phyloP scores from a whole-genome alignment of 805 yeast species.

The Myxozyma melibiosi region DNA sequence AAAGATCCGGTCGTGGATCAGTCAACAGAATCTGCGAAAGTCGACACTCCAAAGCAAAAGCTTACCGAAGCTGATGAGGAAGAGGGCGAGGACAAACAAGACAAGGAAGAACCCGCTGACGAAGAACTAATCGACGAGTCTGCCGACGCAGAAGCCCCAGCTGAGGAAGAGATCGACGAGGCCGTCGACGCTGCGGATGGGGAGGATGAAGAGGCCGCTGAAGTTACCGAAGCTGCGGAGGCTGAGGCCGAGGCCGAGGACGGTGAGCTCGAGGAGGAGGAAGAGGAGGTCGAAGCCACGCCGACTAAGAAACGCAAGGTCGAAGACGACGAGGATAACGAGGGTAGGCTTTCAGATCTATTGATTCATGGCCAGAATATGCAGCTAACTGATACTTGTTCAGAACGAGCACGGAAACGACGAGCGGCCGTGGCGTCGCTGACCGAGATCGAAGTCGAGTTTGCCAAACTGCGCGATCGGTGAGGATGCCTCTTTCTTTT shows the following conservation, averaged over 20 bases:
- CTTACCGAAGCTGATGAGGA: constrained; percentile 6
- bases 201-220: constrained; percentile 30
- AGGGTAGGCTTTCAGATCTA: constrained; percentile 26
- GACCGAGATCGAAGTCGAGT: constrained; percentile 78
- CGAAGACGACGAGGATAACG: constrained; percentile 20
- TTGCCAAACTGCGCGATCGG: constrained; percentile 80
- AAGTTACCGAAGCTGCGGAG: constrained; percentile 19
- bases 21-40: no score
- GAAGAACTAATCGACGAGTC: constrained; percentile 36
- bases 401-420: constrained; percentile 49
- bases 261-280: constrained; percentile 31
- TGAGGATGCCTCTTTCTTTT: background rate
- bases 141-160: constrained; percentile 35
- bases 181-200: constrained; percentile 35
- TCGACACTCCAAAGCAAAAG: no score
- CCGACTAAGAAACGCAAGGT: constrained; percentile 9
- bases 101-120: constrained; percentile 1
- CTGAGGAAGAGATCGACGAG: constrained; percentile 34
- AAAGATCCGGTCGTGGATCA: no score
- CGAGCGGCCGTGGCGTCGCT: constrained; percentile 70
- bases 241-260: constrained; percentile 25
- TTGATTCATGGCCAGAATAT: background rate
- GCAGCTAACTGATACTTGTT: background rate
- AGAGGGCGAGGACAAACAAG: constrained; percentile 9
- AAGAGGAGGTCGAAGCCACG: constrained; percentile 14